These are phyloP conservation scores for Penicillium desertorum DNA, from an alignment of 495 filamentous ascomycete genomes.

Conservation along the genomic window DNA sequence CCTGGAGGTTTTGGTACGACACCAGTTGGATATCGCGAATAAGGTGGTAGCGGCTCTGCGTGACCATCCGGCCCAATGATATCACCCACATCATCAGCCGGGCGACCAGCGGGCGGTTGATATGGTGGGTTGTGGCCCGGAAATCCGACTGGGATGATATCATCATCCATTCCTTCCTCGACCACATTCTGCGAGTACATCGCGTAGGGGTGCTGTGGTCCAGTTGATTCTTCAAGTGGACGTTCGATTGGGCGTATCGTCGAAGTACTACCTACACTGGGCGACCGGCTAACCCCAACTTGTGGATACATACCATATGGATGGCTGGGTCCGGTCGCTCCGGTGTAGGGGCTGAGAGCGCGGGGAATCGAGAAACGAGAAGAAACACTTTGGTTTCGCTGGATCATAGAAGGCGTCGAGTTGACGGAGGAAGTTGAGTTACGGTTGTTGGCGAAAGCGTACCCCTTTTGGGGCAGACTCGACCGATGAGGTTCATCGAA, in stretches of 20 bases:
- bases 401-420: conserved; percentile 34
- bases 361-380: conserved; percentile 47
- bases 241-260: conserved; percentile 57
- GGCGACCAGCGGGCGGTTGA: conserved; percentile 68
- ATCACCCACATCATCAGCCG: conserved; percentile 81
- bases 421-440: conserved; percentile 36
- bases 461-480: conserved; percentile 43
- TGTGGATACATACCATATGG: conserved; percentile 58
- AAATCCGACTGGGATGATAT: conserved; percentile 71
- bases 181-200: conserved; percentile 80
- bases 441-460: conserved; percentile 33
- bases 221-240: conserved; percentile 59
- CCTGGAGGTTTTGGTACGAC: conserved; percentile 40
- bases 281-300: conserved; percentile 56
- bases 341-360: conserved; percentile 53
- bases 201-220: conserved; percentile 84
- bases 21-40: conserved; percentile 74
- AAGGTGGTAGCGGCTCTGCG: conserved; percentile 86
- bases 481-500: conserved; percentile 41
- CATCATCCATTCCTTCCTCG: conserved; percentile 47
- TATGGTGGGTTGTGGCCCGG: conserved; percentile 63
- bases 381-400: conserved; percentile 45
- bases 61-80: conserved; percentile 89
- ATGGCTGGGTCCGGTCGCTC: conserved; percentile 56
- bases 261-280: conserved; percentile 64